Conservation (phyloP, 192 early-diverging fungal species). For the Borealophlyctis nickersoniae region DNA sequence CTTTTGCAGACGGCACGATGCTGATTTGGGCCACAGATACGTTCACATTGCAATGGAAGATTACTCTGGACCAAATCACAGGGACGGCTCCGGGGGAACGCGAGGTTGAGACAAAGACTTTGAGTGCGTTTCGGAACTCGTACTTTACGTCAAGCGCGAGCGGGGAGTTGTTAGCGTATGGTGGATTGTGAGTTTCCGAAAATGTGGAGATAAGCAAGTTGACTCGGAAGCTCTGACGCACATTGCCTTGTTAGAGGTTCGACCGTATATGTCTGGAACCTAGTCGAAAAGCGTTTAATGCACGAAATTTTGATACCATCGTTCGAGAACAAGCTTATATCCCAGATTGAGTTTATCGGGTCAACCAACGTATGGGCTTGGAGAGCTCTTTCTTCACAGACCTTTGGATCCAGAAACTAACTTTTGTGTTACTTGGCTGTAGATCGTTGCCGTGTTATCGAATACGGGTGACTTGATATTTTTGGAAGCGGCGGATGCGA, state of each 20-base stretch:
- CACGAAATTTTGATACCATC: constrained; percentile 46
- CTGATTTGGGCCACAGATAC: constrained; percentile 44
- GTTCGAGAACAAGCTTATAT: constrained; percentile 32
- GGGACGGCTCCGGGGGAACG: constrained; percentile 12
- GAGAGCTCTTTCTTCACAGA: constrained; percentile 11
- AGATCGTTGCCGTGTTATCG: constrained; percentile 42
- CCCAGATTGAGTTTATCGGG: constrained; percentile 44
- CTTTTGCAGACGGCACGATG: constrained; percentile 47
- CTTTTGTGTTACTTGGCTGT: neutral
- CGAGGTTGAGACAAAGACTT: constrained; percentile 12
- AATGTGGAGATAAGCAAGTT: too few relatives aligned
- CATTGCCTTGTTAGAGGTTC: constrained; percentile 20
- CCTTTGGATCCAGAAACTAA: constrained; percentile 7
- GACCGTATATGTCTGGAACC: constrained; percentile 46
- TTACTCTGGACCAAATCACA: constrained; percentile 30
- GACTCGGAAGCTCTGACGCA: too few relatives aligned
- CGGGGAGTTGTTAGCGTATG: constrained; percentile 45
- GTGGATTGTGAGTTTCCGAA: constrained; percentile 37
- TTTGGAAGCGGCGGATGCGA: constrained; percentile 38
- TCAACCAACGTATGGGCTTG: constrained; percentile 27
- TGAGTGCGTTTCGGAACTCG: constrained; percentile 27
- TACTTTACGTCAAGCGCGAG: too few relatives aligned
- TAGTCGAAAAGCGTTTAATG: constrained; percentile 43
- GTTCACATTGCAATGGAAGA: constrained; percentile 41
- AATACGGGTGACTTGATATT: constrained; percentile 43